phyloP scores from a whole-genome alignment of 192 early-diverging fungal species.

The Coemansia sp. region DNA sequence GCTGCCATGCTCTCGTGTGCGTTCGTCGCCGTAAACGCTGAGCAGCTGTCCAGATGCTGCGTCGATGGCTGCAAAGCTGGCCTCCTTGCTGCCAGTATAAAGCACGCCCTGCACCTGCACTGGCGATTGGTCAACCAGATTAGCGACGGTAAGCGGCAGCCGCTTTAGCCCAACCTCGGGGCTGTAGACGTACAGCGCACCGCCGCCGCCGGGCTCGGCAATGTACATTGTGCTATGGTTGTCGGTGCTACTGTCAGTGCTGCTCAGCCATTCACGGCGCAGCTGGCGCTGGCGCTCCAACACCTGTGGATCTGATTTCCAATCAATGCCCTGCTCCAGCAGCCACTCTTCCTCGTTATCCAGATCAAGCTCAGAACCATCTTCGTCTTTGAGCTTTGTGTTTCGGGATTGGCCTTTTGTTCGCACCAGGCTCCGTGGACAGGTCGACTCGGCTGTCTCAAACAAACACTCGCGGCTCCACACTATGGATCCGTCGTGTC shows the following conservation, averaged over 20 bases:
- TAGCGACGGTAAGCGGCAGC: slow-evolving; percentile 69
- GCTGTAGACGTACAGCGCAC: slow-evolving; percentile 45
- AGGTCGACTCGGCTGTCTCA: slow-evolving; percentile 11
- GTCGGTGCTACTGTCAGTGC: background rate
- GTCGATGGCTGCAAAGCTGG: slow-evolving; percentile 70
- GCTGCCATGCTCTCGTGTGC: slow-evolving; percentile 11
- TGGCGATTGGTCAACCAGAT: slow-evolving; percentile 64
- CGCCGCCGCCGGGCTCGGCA: slow-evolving; percentile 52
- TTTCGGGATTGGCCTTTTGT: slow-evolving; percentile 16
- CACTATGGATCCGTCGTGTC: slow-evolving; percentile 42
- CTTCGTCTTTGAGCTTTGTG: background rate
- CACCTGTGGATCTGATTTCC: slow-evolving; percentile 44
- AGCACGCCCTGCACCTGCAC: slow-evolving; percentile 58
- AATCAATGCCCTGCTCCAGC: slow-evolving; percentile 53
- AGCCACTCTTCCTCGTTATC: slow-evolving; percentile 53
- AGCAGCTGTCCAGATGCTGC: slow-evolving; percentile 64
- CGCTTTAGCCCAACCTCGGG: slow-evolving; percentile 55
- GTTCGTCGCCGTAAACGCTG: slow-evolving; percentile 57
- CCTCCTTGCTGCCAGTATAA: slow-evolving; percentile 68
- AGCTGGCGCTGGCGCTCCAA: slow-evolving; percentile 38
- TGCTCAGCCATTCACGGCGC: slow-evolving; percentile 37
- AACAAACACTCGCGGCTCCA: slow-evolving; percentile 42
- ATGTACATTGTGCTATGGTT: slow-evolving; percentile 33
- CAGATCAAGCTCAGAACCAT: background rate
- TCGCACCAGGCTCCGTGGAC: slow-evolving; percentile 42